A percentile compares a stretch with the other conserved stretches of the same genome.
Evolutionary conservation across 345 rosid genomes (phyloP).

Genomic region (Rhizophora mangle): DNA sequence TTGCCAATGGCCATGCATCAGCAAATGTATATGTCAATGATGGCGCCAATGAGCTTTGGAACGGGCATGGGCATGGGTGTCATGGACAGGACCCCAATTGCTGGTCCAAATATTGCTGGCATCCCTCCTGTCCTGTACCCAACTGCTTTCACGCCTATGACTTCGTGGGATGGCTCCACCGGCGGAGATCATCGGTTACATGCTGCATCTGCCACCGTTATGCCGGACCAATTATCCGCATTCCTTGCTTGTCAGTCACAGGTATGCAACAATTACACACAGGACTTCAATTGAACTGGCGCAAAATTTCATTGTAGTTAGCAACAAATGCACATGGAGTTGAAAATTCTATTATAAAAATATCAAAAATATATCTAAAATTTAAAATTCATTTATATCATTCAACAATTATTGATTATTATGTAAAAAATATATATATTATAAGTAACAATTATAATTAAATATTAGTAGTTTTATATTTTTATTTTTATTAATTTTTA

Average conservation of each 20-base stretch:
- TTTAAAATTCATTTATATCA: too few relatives aligned
- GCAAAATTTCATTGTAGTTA: too few relatives aligned
- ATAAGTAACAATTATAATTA: too few relatives aligned
- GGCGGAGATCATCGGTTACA: slow-evolving; percentile 28
- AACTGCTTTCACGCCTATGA: slow-evolving; percentile 54
- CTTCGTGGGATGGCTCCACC: slow-evolving; percentile 58
- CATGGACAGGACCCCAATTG: slow-evolving; percentile 66
- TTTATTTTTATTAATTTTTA: too few relatives aligned
- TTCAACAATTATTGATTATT: too few relatives aligned
- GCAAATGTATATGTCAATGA: slow-evolving; percentile 77
- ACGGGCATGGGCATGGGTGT: slow-evolving; percentile 55
- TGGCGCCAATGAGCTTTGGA: slow-evolving; percentile 60
- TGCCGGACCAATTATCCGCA: slow-evolving; percentile 60
- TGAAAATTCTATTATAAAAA: too few relatives aligned
- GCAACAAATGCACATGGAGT: too few relatives aligned
- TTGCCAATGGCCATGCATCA: slow-evolving; percentile 81
- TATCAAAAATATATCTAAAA: too few relatives aligned
- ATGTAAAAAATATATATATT: too few relatives aligned
- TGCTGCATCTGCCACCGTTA: slow-evolving; percentile 27
- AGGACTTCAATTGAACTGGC: too few relatives aligned
- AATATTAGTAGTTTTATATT: too few relatives aligned
- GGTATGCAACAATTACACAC: slow-evolving; percentile 27
- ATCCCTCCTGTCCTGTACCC: slow-evolving; percentile 46
- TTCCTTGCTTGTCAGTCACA: slow-evolving; percentile 76
- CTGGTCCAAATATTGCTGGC: slow-evolving; percentile 40